Percentiles rank a stretch among this genome's conserved stretches.
Evolutionary conservation across 441 rosid genomes (phyloP).

Genomic region (Corymbia citriodora): DNA sequence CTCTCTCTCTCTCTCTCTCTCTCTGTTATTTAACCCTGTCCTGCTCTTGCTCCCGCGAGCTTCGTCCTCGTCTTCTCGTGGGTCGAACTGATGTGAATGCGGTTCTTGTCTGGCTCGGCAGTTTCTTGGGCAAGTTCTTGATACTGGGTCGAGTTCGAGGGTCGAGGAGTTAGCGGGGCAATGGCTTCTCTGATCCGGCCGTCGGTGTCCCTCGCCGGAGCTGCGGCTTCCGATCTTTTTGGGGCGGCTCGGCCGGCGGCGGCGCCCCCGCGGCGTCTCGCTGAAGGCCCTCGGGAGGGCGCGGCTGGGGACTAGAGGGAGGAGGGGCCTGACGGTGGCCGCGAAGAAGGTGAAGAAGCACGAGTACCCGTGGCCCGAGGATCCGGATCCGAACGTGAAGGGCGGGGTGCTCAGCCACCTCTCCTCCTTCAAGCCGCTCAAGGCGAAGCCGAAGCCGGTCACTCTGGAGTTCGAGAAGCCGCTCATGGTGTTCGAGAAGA

Average conservation of each 20-base stretch:
- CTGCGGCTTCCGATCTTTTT: slow-evolving; percentile 74
- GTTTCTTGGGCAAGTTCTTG: not conserved
- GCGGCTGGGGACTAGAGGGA: slow-evolving; percentile 20
- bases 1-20: not conserved
- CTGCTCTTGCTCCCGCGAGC: not conserved
- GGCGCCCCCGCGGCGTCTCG: slow-evolving; percentile 47
- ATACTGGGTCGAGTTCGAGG: not conserved
- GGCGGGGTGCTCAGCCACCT: slow-evolving; percentile 81
- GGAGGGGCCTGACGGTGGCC: slow-evolving; percentile 24
- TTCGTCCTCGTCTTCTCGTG: not conserved
- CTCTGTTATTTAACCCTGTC: not conserved
- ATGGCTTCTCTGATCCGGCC: slow-evolving; percentile 68
- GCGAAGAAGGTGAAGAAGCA: slow-evolving; percentile 83
- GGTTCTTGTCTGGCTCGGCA: not conserved
- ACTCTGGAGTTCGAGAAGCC: slow-evolving; percentile 88
- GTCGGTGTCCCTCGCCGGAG: slow-evolving; percentile 35
- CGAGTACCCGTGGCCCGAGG: slow-evolving; percentile 85
- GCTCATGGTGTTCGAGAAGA: slow-evolving; percentile 69
- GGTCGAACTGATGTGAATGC: not conserved
- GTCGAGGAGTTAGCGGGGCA: not conserved
- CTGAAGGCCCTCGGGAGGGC: slow-evolving; percentile 51
- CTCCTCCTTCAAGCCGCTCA: slow-evolving; percentile 75
- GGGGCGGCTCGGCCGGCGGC: slow-evolving; percentile 42
- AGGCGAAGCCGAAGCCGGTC: slow-evolving; percentile 71
- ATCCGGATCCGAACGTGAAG: slow-evolving; percentile 87